Conservation (phyloP, 2,329 filamentous ascomycete species). For the Apiospora sp. region DNA sequence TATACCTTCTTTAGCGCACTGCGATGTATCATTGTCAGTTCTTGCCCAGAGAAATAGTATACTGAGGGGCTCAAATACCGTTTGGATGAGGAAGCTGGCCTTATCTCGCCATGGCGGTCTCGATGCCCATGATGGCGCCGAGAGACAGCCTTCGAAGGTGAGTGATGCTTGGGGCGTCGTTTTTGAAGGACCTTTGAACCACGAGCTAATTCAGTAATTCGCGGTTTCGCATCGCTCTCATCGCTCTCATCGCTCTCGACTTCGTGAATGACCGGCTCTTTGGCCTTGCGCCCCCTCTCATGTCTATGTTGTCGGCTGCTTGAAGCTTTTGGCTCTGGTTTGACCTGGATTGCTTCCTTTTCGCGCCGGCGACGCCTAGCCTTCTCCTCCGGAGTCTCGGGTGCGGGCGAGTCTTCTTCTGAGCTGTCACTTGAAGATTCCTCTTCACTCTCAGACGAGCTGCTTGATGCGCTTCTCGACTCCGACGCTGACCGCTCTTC, state of each 20-base stretch:
- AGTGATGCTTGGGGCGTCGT: slow-evolving; percentile 36
- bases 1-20: slow-evolving; percentile 37
- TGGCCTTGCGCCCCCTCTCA: slow-evolving; percentile 17
- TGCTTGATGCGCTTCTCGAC: slow-evolving; percentile 46
- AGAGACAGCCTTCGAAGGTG: slow-evolving; percentile 38
- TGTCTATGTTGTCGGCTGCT: slow-evolving; percentile 16
- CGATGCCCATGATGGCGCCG: slow-evolving; percentile 34
- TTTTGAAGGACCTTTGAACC: slow-evolving; percentile 32
- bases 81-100: slow-evolving; percentile 38
- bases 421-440: slow-evolving; percentile 28
- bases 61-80: slow-evolving; percentile 38
- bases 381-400: slow-evolving; percentile 18
- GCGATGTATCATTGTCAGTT: background rate
- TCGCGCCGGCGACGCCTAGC: slow-evolving; percentile 13
- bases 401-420: background rate
- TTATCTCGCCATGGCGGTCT: slow-evolving; percentile 37
- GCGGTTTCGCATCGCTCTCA: slow-evolving; percentile 26
- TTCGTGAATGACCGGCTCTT: slow-evolving; percentile 28
- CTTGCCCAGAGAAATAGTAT: slow-evolving; percentile 37
- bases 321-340: slow-evolving; percentile 11
- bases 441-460: slow-evolving; percentile 46
- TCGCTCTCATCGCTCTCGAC: slow-evolving; percentile 28
- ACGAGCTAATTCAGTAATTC: slow-evolving; percentile 29
- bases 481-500: slow-evolving; percentile 48
- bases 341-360: slow-evolving; percentile 4